Percentiles rank a stretch among this genome's conserved stretches.
These are phyloP conservation scores for Neodidymelliopsis sp. DNA, from an alignment of 2,329 filamentous ascomycete species.

Conservation along the genomic window DNA sequence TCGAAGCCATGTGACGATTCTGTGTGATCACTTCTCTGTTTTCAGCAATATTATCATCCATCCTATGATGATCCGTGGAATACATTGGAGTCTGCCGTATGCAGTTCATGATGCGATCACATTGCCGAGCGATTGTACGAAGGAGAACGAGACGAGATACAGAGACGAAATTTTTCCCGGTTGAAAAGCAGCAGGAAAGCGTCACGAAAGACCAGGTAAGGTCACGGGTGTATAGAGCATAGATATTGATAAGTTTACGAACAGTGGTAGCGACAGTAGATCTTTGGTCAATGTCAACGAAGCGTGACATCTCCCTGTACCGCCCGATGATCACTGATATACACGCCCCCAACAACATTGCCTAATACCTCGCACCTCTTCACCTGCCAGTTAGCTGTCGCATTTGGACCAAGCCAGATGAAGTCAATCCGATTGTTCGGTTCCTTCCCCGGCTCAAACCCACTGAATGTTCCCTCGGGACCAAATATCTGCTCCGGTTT, in stretches of 20 bases:
- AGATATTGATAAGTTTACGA: too few species aligned
- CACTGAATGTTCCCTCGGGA: conserved; percentile 69
- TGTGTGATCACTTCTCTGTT: too few species aligned
- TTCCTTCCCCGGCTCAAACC: conserved; percentile 59
- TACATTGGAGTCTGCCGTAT: too few species aligned
- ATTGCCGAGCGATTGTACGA: too few species aligned
- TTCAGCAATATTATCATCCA: too few species aligned
- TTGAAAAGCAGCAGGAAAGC: neutral
- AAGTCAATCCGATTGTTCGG: conserved; percentile 72
- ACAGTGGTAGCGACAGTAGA: too few species aligned
- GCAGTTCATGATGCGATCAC: too few species aligned
- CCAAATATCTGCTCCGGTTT: conserved; percentile 61
- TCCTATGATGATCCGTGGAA: too few species aligned
- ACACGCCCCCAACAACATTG: conserved; percentile 70
- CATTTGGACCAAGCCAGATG: conserved; percentile 52
- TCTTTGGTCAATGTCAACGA: neutral
- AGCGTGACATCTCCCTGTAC: conserved; percentile 63
- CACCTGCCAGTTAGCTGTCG: conserved; percentile 50
- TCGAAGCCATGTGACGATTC: too few species aligned
- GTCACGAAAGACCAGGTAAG: neutral
- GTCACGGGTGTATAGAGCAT: neutral
- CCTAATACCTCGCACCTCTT: conserved; percentile 65
- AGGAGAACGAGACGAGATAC: neutral
- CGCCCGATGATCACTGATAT: conserved; percentile 69
- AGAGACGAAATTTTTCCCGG: neutral